phyloP scores from a whole-genome alignment of 305 asterid genomes.

The Fraxinus angustifolia region DNA sequence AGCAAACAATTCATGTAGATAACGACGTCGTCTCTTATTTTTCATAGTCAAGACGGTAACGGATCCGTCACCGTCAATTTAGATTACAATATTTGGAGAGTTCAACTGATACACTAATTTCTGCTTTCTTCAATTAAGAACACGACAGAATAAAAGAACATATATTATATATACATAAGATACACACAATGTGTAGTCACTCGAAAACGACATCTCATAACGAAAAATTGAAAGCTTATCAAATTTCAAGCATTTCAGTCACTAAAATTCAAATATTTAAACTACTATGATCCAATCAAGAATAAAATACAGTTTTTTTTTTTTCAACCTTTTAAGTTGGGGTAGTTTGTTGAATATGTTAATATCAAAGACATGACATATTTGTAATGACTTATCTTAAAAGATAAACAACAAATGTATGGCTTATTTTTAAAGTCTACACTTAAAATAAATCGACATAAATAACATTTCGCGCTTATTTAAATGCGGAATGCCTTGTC shows the following conservation, averaged over 20 bases:
- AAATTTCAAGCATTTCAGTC: neutral
- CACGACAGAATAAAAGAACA: neutral
- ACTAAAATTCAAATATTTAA: neutral
- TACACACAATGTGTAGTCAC: neutral
- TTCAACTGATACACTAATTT: neutral
- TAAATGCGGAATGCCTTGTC: too few relatives aligned
- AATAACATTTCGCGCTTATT: too few relatives aligned
- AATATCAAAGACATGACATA: neutral
- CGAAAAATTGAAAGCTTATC: neutral
- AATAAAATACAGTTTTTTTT: too few relatives aligned
- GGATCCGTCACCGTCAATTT: neutral
- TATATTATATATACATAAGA: too few relatives aligned
- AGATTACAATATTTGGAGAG: neutral
- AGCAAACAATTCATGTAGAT: neutral
- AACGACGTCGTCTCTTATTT: neutral
- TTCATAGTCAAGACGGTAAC: neutral
- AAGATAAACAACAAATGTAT: too few relatives aligned
- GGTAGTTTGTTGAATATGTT: neutral
- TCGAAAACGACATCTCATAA: neutral
- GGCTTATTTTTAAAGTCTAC: too few relatives aligned
- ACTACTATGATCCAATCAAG: neutral
- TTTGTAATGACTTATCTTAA: neutral
- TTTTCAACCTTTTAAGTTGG: neutral
- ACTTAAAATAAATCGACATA: too few relatives aligned
- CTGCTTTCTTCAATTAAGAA: neutral